phyloP scores from a whole-genome alignment of 2,329 filamentous ascomycete species.

The Davidsoniella australis region DNA sequence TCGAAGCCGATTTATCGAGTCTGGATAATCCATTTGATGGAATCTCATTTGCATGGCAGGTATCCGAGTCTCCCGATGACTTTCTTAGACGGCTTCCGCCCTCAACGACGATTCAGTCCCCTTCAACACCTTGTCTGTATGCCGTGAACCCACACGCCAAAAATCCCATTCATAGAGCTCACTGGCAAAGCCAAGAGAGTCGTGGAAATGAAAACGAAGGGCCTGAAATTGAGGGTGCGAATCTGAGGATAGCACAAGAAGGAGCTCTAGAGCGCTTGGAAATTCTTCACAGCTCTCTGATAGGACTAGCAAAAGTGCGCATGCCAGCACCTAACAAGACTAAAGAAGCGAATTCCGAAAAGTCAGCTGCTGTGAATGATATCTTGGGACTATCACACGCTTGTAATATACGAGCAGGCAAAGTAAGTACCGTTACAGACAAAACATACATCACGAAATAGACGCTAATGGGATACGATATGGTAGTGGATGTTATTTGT shows the following conservation, averaged over 20 bases:
- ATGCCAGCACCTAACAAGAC: constrained; percentile 23
- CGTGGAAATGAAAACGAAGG: constrained; percentile 32
- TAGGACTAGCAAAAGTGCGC: constrained; percentile 25
- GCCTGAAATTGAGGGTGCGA: constrained; percentile 27
- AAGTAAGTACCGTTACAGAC: constrained; percentile 26
- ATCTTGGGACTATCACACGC: constrained; percentile 45
- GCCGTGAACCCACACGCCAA: constrained; percentile 44
- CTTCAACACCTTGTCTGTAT: constrained; percentile 50
- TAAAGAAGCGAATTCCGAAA: constrained; percentile 32
- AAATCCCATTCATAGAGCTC: constrained; percentile 20
- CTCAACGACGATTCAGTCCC: constrained; percentile 33
- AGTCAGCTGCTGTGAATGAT: constrained; percentile 30
- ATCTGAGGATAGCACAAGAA: constrained; percentile 31
- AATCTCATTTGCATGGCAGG: constrained; percentile 39
- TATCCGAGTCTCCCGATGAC: constrained; percentile 41
- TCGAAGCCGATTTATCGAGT: constrained; percentile 10
- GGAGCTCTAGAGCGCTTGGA: constrained; percentile 34
- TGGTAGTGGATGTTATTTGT: constrained; percentile 60
- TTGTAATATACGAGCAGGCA: constrained; percentile 44
- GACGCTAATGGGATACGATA: too few species aligned
- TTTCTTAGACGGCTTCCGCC: constrained; percentile 57
- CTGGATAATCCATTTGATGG: constrained; percentile 45
- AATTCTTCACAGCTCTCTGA: constrained; percentile 30
- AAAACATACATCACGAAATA: too few species aligned
- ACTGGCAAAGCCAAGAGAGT: constrained; percentile 21